These are phyloP conservation scores for Plenodomus tracheiphilus DNA, from an alignment of 2,329 filamentous ascomycete genomes.

Conservation along the genomic window DNA sequence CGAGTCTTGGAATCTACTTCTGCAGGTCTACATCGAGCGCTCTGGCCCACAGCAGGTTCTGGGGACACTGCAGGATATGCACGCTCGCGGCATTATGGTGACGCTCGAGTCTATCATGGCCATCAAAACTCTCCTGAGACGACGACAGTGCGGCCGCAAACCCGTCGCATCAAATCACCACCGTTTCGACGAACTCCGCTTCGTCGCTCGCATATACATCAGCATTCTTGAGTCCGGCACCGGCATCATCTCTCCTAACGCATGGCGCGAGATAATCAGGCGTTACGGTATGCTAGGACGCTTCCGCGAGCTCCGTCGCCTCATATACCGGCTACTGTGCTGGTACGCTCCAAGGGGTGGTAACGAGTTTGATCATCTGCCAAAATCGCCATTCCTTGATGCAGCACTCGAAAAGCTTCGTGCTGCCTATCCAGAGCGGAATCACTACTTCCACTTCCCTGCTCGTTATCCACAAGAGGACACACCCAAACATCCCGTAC, in stretches of 20 bases:
- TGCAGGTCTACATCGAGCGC: conserved; percentile 46
- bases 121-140: conserved; percentile 44
- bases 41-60: conserved; percentile 28
- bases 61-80: conserved; percentile 55
- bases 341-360: conserved; percentile 40
- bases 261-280: conserved; percentile 63
- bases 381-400: conserved; percentile 26
- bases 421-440: conserved; percentile 11
- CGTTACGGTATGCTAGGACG: conserved; percentile 61
- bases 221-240: conserved; percentile 51
- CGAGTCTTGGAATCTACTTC: conserved; percentile 53
- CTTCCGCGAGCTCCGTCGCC: conserved; percentile 55
- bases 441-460: conserved; percentile 23
- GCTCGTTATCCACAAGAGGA: conserved; percentile 7
- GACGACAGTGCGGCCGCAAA: conserved; percentile 45
- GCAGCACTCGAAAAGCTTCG: conserved; percentile 22
- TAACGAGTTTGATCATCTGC: conserved; percentile 20
- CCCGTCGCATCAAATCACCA: conserved; percentile 8
- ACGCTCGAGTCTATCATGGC: conserved; percentile 50
- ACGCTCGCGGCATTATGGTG: conserved; percentile 47
- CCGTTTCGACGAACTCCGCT: conserved; percentile 45
- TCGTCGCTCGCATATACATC: conserved; percentile 55
- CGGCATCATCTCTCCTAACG: conserved; percentile 44
- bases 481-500: conserved; percentile 27
- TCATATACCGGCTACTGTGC: conserved; percentile 56